A percentile compares a stretch with the other conserved stretches of the same genome.
Evolutionary conservation across 2,329 filamentous ascomycete genomes (phyloP).

Genomic region (Arachnomyces sp.): DNA sequence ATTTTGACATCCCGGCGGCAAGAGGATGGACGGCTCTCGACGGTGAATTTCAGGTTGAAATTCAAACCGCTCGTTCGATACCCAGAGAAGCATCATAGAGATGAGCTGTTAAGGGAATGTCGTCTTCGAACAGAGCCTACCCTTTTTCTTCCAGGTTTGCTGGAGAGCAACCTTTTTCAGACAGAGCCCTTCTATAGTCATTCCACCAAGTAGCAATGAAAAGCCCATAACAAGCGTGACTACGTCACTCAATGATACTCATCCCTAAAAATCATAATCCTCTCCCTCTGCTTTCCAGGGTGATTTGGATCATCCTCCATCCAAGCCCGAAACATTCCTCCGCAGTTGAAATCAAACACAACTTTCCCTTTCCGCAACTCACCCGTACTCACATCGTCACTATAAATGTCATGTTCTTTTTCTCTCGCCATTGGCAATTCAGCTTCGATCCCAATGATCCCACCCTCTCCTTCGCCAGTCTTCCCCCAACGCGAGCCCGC

Average conservation of each 20-base stretch:
- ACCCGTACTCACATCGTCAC: constrained; percentile 24
- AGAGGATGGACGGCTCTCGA: too few relatives aligned
- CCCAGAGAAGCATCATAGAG: too few relatives aligned
- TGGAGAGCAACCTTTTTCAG: too few relatives aligned
- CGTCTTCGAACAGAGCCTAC: too few relatives aligned
- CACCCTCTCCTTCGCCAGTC: constrained; percentile 73
- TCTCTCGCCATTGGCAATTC: constrained; percentile 49
- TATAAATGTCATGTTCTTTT: constrained; percentile 35
- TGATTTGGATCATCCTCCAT: constrained; percentile 33
- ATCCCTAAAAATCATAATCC: constrained; percentile 38
- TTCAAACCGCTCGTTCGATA: too few relatives aligned
- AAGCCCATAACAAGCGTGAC: too few relatives aligned
- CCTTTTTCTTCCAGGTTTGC: too few relatives aligned
- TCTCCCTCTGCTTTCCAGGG: constrained; percentile 25
- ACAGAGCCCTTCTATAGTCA: too few relatives aligned
- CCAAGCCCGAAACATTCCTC: constrained; percentile 80
- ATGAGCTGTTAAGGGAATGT: too few relatives aligned
- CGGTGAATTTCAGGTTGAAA: too few relatives aligned
- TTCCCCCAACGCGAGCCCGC: constrained; percentile 65
- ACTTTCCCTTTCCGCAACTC: constrained; percentile 41
- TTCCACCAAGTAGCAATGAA: too few relatives aligned
- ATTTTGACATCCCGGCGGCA: too few relatives aligned
- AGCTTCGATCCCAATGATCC: constrained; percentile 64
- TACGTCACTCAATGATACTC: constrained; percentile 23
- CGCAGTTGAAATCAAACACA: constrained; percentile 74